phyloP scores from a whole-genome alignment of 176 grass and related monocot species.

The Oryza coarctata region DNA sequence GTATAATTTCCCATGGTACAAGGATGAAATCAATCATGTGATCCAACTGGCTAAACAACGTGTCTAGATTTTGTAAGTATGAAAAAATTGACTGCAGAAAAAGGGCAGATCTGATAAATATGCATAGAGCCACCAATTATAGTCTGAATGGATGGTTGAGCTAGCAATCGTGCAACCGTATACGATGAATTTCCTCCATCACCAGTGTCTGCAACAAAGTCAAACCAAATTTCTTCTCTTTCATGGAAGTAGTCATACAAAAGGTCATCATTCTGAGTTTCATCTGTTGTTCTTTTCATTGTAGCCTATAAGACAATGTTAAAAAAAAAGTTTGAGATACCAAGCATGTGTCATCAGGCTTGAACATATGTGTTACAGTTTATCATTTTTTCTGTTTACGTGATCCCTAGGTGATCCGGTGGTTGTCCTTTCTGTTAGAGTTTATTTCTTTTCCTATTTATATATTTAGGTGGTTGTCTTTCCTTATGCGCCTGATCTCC shows the following conservation, averaged over 20 bases:
- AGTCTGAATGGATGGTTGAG: constrained; percentile 73
- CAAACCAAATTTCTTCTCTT: constrained; percentile 86
- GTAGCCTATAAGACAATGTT: constrained; percentile 57
- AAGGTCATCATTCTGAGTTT: constrained; percentile 54
- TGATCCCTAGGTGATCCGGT: no score
- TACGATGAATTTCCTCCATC: constrained; percentile 91
- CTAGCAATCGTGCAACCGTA: constrained; percentile 69
- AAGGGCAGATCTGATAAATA: constrained; percentile 28
- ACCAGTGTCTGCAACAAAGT: constrained; percentile 91
- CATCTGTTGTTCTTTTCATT: constrained; percentile 64
- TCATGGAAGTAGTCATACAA: constrained; percentile 69
- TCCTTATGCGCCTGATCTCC: no score
- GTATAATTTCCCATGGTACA: constrained; percentile 11
- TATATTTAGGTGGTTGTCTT: no score
- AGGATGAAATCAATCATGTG: constrained; percentile 15
- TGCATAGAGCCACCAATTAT: constrained; percentile 60
- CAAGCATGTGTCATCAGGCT: neutral
- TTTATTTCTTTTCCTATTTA: no score
- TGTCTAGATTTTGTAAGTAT: constrained; percentile 23
- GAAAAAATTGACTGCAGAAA: neutral
- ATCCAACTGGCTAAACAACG: constrained; percentile 1
- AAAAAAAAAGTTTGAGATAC: constrained; percentile 18
- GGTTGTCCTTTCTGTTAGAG: no score
- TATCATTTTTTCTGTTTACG: no score
- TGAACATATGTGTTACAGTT: no score